phyloP scores from a whole-genome alignment of 2,329 filamentous ascomycete species.

The Thermothelomyces thermophilus region DNA sequence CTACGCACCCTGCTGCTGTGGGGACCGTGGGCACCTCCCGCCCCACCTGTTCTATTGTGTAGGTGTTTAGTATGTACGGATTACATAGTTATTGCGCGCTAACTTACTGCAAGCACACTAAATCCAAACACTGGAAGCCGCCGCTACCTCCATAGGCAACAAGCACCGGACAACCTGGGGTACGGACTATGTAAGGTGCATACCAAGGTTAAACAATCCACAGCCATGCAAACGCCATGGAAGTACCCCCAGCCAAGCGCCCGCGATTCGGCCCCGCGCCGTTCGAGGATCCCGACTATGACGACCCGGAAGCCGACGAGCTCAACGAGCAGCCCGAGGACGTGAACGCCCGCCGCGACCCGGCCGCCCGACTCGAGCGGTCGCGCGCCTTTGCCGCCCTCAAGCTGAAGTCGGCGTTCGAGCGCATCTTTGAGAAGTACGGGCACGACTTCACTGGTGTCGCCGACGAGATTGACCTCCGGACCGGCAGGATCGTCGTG shows the following conservation, averaged over 20 bases:
- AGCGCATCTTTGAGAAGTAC: conserved; percentile 86
- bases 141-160: too few species aligned
- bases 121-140: conserved; percentile 7
- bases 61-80: too few species aligned
- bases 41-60: too few species aligned
- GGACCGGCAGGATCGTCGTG: conserved; percentile 74
- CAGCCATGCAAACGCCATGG: conserved; percentile 38
- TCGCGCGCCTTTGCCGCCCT: conserved; percentile 60
- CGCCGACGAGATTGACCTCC: conserved; percentile 83
- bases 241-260: conserved; percentile 55
- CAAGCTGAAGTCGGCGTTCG: conserved; percentile 75
- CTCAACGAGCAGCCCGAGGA: conserved; percentile 42
- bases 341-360: conserved; percentile 42
- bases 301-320: conserved; percentile 39
- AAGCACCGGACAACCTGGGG: too few species aligned
- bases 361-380: conserved; percentile 51
- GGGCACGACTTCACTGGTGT: conserved; percentile 72
- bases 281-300: conserved; percentile 31
- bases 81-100: neutral
- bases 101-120: too few species aligned
- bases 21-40: too few species aligned
- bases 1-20: too few species aligned
- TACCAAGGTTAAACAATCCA: too few species aligned
- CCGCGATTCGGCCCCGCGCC: conserved; percentile 45
- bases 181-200: too few species aligned